Base-by-base conservation (phyloP, 2,329 filamentous ascomycete species). In the Pestalotiopsis sp. region DNA sequence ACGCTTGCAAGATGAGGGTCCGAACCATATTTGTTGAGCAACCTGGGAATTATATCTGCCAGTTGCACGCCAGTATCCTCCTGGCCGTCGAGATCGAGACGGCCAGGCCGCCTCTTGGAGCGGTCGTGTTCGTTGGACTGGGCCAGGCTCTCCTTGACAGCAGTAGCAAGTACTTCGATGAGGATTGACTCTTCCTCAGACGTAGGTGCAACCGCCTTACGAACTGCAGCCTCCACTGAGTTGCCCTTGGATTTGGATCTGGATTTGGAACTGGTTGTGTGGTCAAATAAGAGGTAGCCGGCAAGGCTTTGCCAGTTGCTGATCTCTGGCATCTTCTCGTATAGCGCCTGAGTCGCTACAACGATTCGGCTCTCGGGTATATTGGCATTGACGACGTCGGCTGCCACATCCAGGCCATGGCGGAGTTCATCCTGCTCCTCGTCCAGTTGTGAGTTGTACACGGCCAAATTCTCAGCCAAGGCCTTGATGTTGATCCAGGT, bases 401-500 rank as follows among this genome's bases (percentile, higher is more conserved):
- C 82, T 2, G 86, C 84, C 58, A 85, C 80, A 70, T 88, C 86
- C 12, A 87, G 73, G 3, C 81, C 82, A n/a, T 82, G 79, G 17
- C 81, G 74, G 27, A 81, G 79, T 9, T 82, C 81, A 17, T 82
- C 81, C 68, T 90, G 82, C 38, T 89, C 87, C 52, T 89, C 86
- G 64, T 88, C 85, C 58, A 91, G 84, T 73, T 93, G 90, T 5
- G 87, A 84, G 76, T 98, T 94, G 75, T 98, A 98, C 11, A 89
- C 88, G 39, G 92, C 88, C 31, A 99, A 85, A 12, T 93, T 92
- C 79, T 97, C 94, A 2, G 92, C 93, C 14, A 99, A 85, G 72
- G 92, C 95, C 81, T 98, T 99, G 77, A 97, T 89, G 76, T 93
- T 94, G 74, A 98, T 88, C 96, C 96, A 99, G 71, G 92, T 91